Evolutionary conservation across 129 eudicot genomes (phyloP).

Genomic region (Calendula officinalis): DNA sequence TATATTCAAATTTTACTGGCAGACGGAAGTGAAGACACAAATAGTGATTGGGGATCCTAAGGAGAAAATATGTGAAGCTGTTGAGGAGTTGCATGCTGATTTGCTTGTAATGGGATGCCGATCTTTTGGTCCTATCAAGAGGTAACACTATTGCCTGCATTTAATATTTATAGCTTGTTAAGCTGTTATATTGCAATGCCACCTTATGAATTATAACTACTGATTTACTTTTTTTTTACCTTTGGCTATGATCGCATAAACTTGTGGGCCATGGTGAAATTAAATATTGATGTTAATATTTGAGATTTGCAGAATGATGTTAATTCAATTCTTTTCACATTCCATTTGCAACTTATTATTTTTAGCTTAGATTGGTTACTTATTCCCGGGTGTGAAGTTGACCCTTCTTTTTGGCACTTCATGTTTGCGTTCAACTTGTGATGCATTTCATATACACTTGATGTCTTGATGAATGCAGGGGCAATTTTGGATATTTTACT

Average conservation of each 20-base stretch:
- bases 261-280: background rate
- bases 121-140: constrained; percentile 76
- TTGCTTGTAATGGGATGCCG: constrained; percentile 81
- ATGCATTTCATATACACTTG: constrained; percentile 1
- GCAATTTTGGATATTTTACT: background rate
- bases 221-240: no score
- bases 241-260: background rate
- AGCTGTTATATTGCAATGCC: constrained; percentile 8
- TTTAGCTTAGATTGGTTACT: background rate
- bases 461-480: background rate
- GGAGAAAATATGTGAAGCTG: constrained; percentile 76
- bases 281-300: no score
- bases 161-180: constrained; percentile 3
- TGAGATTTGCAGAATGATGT: background rate
- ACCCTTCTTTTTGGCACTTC: no score
- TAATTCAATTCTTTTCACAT: constrained; percentile 3
- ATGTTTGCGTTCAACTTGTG: no score
- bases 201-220: background rate
- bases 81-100: constrained; percentile 68
- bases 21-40: constrained; percentile 50
- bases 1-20: background rate
- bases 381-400: background rate
- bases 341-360: background rate
- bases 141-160: constrained; percentile 42
- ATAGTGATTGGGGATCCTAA: constrained; percentile 77